phyloP scores from a whole-genome alignment of 2,329 filamentous ascomycete genomes.

The Fonsecaea nubica region DNA sequence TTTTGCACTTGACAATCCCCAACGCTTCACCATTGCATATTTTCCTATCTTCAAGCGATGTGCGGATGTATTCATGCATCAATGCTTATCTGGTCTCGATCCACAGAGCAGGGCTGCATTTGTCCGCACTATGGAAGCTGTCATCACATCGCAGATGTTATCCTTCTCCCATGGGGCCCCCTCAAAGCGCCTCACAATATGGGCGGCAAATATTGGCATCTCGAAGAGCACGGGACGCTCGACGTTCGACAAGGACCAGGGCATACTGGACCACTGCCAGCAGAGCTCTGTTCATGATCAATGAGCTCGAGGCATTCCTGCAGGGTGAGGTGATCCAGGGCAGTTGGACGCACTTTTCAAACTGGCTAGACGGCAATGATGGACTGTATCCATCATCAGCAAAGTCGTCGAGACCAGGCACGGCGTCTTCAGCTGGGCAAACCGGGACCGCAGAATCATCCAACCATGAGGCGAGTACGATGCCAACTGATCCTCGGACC shows the following conservation, averaged over 20 bases:
- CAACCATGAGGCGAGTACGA: background rate
- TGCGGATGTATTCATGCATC: slow-evolving; percentile 81
- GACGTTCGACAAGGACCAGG: slow-evolving; percentile 72
- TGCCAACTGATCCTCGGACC: slow-evolving; percentile 73
- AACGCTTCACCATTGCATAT: slow-evolving; percentile 83
- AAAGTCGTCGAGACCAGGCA: slow-evolving; percentile 48
- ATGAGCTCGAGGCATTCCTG: slow-evolving; percentile 84
- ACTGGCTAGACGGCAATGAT: slow-evolving; percentile 69
- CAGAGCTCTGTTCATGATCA: slow-evolving; percentile 85
- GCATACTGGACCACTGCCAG: slow-evolving; percentile 89
- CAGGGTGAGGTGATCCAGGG: slow-evolving; percentile 86
- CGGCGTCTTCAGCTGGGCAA: slow-evolving; percentile 40
- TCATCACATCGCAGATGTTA: slow-evolving; percentile 78
- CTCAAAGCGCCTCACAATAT: slow-evolving; percentile 65
- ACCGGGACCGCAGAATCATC: slow-evolving; percentile 23
- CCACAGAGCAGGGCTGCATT: slow-evolving; percentile 80
- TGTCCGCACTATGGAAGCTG: slow-evolving; percentile 86
- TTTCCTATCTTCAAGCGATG: slow-evolving; percentile 77
- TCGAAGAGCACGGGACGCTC: slow-evolving; percentile 68
- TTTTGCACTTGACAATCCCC: slow-evolving; percentile 73
- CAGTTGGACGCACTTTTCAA: slow-evolving; percentile 79
- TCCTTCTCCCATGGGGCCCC: slow-evolving; percentile 72
- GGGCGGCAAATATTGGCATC: slow-evolving; percentile 67
- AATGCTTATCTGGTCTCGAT: slow-evolving; percentile 87
- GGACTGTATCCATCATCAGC: slow-evolving; percentile 39